Evolutionary conservation across 2,329 filamentous ascomycete genomes (phyloP), one percentile per base, ranked within the genome.

Genomic region (Colletotrichum sp.): DNA sequence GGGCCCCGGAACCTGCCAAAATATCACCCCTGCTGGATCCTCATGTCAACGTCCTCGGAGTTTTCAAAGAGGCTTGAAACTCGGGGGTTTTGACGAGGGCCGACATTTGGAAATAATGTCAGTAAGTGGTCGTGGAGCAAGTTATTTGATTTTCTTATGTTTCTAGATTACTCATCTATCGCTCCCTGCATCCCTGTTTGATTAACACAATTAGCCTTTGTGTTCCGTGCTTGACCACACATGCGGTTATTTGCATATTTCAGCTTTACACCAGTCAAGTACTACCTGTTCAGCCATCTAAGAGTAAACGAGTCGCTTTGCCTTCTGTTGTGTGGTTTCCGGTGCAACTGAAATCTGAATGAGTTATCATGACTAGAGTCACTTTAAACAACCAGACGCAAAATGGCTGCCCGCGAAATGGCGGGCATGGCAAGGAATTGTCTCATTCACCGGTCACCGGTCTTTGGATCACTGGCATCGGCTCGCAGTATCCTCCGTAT

Each of bases 401-500:
- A 10, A 69, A 69, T 26, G 24, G 13, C 15, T 24, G 26, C 5
- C 3, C 15, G 13, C 49, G 30, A 4, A 30, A 68, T 10, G 15
- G 15, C 7, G 28, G 10, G 12, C 28, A 34, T 52, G 15, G 18
- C 21, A 70, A 6, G 15, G 13, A 63, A 12, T 18, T 21, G 34
- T 32, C 24, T 32, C 12, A 32, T 13, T 67, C 49, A 21, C 70
- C 70, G 26, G 62, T 65, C 7, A 49, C 70, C 1, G 49, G 49
- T 57, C 70, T 72, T 24, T 72, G 70, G 70, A 72, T 72, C 49
- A 67, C 70, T n/a, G 70, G 70, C 16, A 39, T 72, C 15, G 70
- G 70, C 2, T 72, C 70, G 10, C 70, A 72, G 24, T 72, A 72
- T 59, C 70, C 70, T 21, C 63, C 70, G 3, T 55, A 60, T 16